Base-by-base conservation (phyloP, 1,139 yeast species). In the Geotrichum bryndzae region DNA sequence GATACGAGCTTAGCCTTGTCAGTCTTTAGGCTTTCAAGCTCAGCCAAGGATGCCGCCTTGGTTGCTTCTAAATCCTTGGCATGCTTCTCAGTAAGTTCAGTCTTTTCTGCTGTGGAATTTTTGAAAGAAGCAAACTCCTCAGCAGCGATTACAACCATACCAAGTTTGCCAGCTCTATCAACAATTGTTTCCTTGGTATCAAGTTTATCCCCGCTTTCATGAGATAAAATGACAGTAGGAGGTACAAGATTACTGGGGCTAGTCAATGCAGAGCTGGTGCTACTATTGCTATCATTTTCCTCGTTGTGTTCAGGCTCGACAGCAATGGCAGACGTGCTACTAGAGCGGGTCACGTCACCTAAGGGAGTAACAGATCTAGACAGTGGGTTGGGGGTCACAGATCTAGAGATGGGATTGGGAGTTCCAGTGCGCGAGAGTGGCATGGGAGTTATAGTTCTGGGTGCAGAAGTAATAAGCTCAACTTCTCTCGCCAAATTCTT, bases 401-500 rank as follows among this genome's bases (percentile, higher is more conserved):
- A 51, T n/a, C 58, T 51, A n/a, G 57, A 51, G 22, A 18, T 5
- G 2, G 51, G 46, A 22, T 52, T 29, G 50, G 57, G 57, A 8
- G 56, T 56, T 3, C 15, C 55, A 41, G 58, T 41, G n/a, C 57
- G 56, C n/a, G 46, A 23, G 4, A 51, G 27, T 18, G 56, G 54
- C 5, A 48, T 15, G n/a, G 55, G 55, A 31, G 59, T 52, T 3
- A 25, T 18, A 22, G 46, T 25, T 8, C 22, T 48, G 13, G 33
- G 31, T 18, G 29, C 60, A 63, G 48, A 41, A n/a, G 18, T 41
- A 7, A 41, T 41, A 61, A 57, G 8, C 35, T 71, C 72, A 4
- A 60, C 54, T 38, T 60, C 62, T 15, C 56, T 35, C 3, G 58
- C 62, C 13, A 53, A 45, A 2, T 41, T 51, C 35, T 54, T 56